A percentile compares a stretch with the other conserved stretches of the same genome.
Evolutionary conservation across 208 protist species (phyloP).

Genomic region (Crithidia fasciculata): DNA sequence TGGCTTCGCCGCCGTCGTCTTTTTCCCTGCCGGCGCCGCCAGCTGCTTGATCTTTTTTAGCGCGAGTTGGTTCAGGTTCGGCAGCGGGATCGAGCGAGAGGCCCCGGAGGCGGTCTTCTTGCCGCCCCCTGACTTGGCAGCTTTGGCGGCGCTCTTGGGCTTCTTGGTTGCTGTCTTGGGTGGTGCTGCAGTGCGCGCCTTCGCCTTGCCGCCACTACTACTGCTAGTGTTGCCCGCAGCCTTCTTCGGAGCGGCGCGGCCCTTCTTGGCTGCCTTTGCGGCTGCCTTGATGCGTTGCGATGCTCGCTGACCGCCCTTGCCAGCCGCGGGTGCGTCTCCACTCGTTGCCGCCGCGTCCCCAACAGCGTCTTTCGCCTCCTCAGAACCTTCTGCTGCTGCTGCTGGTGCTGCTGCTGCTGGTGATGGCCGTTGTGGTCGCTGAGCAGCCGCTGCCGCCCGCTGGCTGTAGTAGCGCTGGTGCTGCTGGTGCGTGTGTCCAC

Average conservation of each 20-base stretch:
- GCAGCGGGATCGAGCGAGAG: constrained; percentile 37
- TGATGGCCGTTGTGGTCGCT: not conserved
- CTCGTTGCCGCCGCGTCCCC: not conserved
- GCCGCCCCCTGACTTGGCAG: not conserved
- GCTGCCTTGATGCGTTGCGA: constrained; percentile 1
- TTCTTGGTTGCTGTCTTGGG: not conserved
- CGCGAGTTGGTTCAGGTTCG: constrained; percentile 28
- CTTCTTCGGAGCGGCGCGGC: constrained; percentile 15
- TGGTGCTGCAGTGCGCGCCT: not conserved
- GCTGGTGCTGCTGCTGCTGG: too few species aligned
- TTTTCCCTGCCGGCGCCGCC: not conserved
- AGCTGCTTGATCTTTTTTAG: constrained; percentile 23
- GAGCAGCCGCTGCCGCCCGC: not conserved
- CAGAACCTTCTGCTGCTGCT: too few species aligned
- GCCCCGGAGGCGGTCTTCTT: constrained; percentile 6
- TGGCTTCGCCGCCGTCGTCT: constrained; percentile 3
- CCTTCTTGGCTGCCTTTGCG: constrained; percentile 8
- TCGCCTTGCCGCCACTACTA: not conserved
- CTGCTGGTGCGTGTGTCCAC: constrained; percentile 12
- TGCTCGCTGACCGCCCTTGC: not conserved
- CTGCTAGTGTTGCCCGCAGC: not conserved
- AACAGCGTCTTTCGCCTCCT: too few species aligned
- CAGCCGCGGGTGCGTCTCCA: not conserved
- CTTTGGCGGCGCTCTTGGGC: constrained; percentile 3
- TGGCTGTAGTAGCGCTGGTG: constrained; percentile 22